Evolutionary conservation across 140 eudicot genomes (phyloP).

Genomic region (Oenanthe javanica): DNA sequence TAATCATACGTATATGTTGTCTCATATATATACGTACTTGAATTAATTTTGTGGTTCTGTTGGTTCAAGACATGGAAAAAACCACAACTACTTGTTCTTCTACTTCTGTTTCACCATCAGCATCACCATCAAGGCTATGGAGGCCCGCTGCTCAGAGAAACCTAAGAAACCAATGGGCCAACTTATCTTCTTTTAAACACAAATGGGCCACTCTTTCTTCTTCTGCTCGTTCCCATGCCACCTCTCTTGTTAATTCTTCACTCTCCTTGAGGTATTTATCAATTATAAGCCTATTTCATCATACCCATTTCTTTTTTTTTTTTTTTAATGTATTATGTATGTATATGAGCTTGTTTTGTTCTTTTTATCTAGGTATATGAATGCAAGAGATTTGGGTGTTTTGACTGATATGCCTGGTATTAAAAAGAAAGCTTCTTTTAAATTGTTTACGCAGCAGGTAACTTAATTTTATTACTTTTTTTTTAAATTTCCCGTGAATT

Average conservation of each 20-base stretch:
- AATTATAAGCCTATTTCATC: not conserved
- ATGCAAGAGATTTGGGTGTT: slow-evolving; percentile 72
- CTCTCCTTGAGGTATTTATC: slow-evolving; percentile 54
- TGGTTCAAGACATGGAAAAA: too few relatives aligned
- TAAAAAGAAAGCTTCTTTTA: slow-evolving; percentile 48
- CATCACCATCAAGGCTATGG: slow-evolving; percentile 46
- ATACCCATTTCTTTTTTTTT: not conserved
- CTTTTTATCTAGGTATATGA: slow-evolving; percentile 53
- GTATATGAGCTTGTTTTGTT: not conserved
- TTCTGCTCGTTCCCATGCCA: slow-evolving; percentile 60
- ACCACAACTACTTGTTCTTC: too few relatives aligned
- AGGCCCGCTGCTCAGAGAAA: slow-evolving; percentile 93
- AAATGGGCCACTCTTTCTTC: slow-evolving; percentile 62
- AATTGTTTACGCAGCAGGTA: slow-evolving; percentile 79
- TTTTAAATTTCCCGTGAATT: too few relatives aligned
- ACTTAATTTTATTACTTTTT: too few relatives aligned
- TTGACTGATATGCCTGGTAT: slow-evolving; percentile 72
- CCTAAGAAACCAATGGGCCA: slow-evolving; percentile 85
- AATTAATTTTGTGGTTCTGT: too few relatives aligned
- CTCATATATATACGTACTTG: too few relatives aligned
- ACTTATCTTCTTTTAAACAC: slow-evolving; percentile 35
- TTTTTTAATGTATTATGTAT: not conserved
- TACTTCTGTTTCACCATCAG: too few relatives aligned
- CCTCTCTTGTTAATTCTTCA: slow-evolving; percentile 59
- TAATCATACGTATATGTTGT: too few relatives aligned